Base-by-base conservation (phyloP, 2,329 filamentous ascomycete genomes). In the Periconia sp. region DNA sequence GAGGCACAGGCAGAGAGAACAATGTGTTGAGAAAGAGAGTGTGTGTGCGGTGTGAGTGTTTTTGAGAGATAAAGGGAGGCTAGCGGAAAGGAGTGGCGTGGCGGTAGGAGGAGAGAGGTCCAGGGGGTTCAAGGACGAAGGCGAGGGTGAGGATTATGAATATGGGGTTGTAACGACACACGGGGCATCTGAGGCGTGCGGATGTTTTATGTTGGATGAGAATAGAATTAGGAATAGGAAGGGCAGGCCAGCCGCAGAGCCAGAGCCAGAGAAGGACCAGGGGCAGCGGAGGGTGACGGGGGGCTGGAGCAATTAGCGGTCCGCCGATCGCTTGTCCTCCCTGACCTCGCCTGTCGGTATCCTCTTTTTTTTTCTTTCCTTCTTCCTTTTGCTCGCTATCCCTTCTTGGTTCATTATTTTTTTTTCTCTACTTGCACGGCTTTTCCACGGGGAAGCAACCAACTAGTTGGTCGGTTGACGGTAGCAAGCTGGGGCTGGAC, bases 181-280 rank as follows among this genome's bases (percentile, higher is more conserved):
- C 14, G 20, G 45, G 31, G 31, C 27, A 18, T 37, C 9, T 49
- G 50, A 41, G 14, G 23, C 8, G 45, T 46, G 46, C 31, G 23
- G 15, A 43, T 50, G 52, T 51, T 54, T 51, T 50, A 50, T 41
- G 35, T 48, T 53, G 41, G 44, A 23, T 44, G 17, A 48, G 19
- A 14, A 18, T 42, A 20, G 43, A 45, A 44, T 18, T 20, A 23
- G 15, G 41, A 45, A 27, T 47, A 31, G 45, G 45, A 41, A 23
- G 33, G 44, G 14, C 10, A 46, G 10, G 44, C 44, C 31, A 20
- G 23, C 20, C 33, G 46, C 23, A 27, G 23, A 27, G 23, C 23
- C 23, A 27, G 23, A 27, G 23, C 23, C 23, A 27, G 23, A 27
- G 23, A 3, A 8, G 8, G 23, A 27, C 3, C 23, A 27, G 23